Conservation (phyloP, 2,329 filamentous ascomycete genomes). For the Colletotrichum simmondsii region DNA sequence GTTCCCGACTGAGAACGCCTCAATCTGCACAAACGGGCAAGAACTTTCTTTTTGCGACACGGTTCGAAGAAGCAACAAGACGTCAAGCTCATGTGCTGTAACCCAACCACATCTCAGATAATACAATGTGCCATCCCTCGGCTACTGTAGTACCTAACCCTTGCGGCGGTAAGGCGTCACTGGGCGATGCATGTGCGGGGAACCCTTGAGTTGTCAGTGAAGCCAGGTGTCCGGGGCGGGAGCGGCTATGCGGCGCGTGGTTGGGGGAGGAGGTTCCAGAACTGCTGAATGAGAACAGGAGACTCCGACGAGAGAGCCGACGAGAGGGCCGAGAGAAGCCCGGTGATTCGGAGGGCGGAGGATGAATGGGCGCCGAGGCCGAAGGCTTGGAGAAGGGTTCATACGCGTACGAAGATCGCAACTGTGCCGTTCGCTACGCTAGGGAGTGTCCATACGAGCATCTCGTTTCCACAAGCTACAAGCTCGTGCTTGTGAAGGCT, state of each 20-base stretch:
- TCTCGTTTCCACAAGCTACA: background rate
- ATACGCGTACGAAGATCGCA: background rate
- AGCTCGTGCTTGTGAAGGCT: too few relatives aligned
- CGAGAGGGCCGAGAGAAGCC: background rate
- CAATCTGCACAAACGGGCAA: background rate
- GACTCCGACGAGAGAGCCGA: background rate
- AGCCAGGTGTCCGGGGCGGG: background rate
- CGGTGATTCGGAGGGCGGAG: background rate
- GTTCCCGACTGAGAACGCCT: background rate
- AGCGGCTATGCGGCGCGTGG: background rate
- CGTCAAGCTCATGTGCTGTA: slow-evolving; percentile 22
- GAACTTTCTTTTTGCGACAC: background rate
- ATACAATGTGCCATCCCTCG: background rate
- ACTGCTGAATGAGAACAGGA: background rate
- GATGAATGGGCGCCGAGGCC: background rate
- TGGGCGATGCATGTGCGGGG: slow-evolving; percentile 25
- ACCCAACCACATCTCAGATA: background rate
- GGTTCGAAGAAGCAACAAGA: background rate
- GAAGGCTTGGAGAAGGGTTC: background rate
- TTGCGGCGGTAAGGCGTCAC: background rate
- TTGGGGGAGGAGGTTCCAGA: background rate
- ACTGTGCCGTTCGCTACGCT: background rate
- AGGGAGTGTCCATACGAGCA: too few relatives aligned
- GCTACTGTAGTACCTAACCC: background rate
- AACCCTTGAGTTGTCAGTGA: slow-evolving; percentile 25